Evolutionary conservation across 1,139 yeast genomes (phyloP).

Genomic region (Kurtzmaniella natalensis): DNA sequence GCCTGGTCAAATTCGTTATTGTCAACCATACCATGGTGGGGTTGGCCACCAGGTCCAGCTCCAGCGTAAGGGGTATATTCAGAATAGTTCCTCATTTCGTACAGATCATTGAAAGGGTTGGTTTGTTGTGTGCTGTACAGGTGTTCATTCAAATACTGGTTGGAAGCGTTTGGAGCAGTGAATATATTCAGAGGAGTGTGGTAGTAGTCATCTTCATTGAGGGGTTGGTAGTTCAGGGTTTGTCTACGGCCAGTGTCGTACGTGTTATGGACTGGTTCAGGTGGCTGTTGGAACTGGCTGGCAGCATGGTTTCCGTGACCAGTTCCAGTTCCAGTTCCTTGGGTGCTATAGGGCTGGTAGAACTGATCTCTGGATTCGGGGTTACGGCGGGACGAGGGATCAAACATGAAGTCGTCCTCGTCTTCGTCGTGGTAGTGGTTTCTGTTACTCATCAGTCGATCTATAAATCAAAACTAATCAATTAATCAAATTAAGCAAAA

Average conservation of each 20-base stretch:
- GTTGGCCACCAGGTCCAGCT: no score
- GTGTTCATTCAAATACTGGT: background rate
- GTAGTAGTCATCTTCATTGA: slow-evolving; percentile 5
- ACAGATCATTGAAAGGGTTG: slow-evolving; percentile 10
- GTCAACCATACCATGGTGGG: slow-evolving; percentile 1
- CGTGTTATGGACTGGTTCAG: slow-evolving; percentile 4
- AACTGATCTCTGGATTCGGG: background rate
- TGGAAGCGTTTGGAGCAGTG: slow-evolving; percentile 6
- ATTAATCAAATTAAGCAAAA: no score
- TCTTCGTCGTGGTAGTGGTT: background rate
- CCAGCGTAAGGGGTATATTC: slow-evolving; percentile 14
- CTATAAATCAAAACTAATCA: no score
- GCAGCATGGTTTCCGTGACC: slow-evolving; percentile 3
- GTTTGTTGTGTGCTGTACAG: background rate
- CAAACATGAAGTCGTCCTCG: background rate
- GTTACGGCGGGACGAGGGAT: background rate
- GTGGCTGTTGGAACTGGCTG: slow-evolving; percentile 7
- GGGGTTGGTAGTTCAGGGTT: slow-evolving; percentile 5
- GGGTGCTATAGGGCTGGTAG: slow-evolving; percentile 1
- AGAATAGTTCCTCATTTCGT: slow-evolving; percentile 26
- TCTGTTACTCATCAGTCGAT: no score
- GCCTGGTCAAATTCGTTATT: slow-evolving; percentile 29
- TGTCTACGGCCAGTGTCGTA: slow-evolving; percentile 3
- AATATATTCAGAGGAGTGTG: slow-evolving; percentile 4
- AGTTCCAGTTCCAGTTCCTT: background rate